phyloP scores from a whole-genome alignment of 495 filamentous ascomycete species.

The Lophium mytilinum region DNA sequence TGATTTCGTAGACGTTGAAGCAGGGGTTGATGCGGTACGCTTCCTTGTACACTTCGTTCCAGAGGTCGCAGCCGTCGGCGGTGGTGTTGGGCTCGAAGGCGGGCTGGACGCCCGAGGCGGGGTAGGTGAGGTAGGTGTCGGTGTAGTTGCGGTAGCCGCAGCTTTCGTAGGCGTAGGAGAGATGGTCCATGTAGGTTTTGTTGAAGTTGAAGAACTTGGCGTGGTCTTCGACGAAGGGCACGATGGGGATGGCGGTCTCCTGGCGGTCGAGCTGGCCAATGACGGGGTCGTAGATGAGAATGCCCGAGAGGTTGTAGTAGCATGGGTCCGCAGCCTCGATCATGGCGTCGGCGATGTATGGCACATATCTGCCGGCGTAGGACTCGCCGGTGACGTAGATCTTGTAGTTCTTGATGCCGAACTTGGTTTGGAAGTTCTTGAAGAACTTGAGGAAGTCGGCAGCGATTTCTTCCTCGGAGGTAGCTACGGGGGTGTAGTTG shows the following conservation, averaged over 20 bases:
- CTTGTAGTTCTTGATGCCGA: slow-evolving; percentile 29
- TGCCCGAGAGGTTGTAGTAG: slow-evolving; percentile 14
- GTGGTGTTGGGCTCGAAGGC: slow-evolving; percentile 6
- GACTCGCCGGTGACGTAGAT: slow-evolving; percentile 27
- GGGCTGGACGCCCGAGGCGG: slow-evolving; percentile 10
- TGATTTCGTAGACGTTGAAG: slow-evolving; percentile 24
- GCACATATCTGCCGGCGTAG: slow-evolving; percentile 27
- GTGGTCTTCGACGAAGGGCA: slow-evolving; percentile 17
- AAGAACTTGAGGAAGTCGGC: slow-evolving; percentile 26
- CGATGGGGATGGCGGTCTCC: slow-evolving; percentile 10
- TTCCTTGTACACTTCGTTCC: slow-evolving; percentile 2
- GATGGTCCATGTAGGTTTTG: slow-evolving; percentile 11
- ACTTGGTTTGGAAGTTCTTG: slow-evolving; percentile 26
- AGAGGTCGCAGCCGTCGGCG: slow-evolving; percentile 18
- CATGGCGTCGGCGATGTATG: slow-evolving; percentile 25
- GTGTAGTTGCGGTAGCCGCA: slow-evolving; percentile 17
- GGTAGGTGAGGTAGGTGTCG: slow-evolving; percentile 17
- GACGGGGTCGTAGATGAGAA: slow-evolving; percentile 23
- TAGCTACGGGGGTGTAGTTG: slow-evolving; percentile 15
- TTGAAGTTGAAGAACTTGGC: slow-evolving; percentile 19
- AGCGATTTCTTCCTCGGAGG: slow-evolving; percentile 25
- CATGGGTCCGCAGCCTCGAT: slow-evolving; percentile 19
- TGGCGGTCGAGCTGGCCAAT: slow-evolving; percentile 20
- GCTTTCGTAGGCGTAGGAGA: slow-evolving; percentile 7
- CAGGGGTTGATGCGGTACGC: slow-evolving; percentile 13